Base-by-base conservation (phyloP, 2,329 filamentous ascomycete genomes). In the Magnaporthiopsis poae region DNA sequence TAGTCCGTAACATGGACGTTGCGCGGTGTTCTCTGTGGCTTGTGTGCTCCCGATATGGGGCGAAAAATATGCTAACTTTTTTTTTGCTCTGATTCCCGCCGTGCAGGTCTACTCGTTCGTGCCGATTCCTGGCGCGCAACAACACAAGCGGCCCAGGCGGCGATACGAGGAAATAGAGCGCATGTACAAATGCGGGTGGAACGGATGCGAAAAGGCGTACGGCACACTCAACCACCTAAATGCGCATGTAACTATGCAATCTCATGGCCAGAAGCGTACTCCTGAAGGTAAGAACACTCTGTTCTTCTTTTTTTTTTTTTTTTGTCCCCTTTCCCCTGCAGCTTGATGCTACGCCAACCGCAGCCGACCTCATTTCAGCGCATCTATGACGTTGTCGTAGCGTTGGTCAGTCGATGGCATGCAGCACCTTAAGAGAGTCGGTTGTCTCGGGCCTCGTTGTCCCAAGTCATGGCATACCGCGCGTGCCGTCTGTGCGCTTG, bases 111-210 rank as follows among this genome's bases (percentile, higher is more conserved):
- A 98, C 77, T 97, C 93, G 0, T 98, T 99, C 74, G 95, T 98
- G 39, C 94, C 95, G 0, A 98, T 98, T 73, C 95, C 95, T 1
- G 95, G 95, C 70, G 92, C 94, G 15, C 93, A 97, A 76, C 95
- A 99, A 76, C 94, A 98, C 77, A 99, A 99, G 82, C 88, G 95
- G 67, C 95, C 95, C 15, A 87, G 95, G 70, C 85, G 95, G 73
- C 87, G 95, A 66, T 99, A 97, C 73, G 95, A 99, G 78, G 95
- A 99, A 77, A 99, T 99, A 72, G 95, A 99, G 81, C 89, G 95
- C 75, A 98, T 99, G 95, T 98, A 99, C 83, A 98, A 98, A 79
- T 99, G 95, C 75, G 95, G 94, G 33, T 98, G 92, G 91, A 94
- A 97, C 71, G 93, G 93, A 11, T 99, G 95, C 75, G 95, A 99